phyloP scores from a whole-genome alignment of 176 grass and related monocot species.

The Ampelocalamus luodianensis region DNA sequence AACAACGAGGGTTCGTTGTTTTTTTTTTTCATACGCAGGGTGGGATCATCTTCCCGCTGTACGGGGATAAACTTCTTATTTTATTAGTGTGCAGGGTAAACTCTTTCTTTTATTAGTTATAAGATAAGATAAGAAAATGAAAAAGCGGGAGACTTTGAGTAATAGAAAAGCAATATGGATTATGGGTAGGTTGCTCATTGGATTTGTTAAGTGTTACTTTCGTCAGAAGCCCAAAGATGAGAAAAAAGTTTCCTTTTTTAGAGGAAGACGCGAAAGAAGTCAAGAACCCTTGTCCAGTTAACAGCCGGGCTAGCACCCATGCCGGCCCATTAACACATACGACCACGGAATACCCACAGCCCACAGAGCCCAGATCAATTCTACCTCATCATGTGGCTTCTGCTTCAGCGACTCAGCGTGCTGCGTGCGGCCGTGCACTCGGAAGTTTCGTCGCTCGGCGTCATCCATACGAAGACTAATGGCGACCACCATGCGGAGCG shows the following conservation, averaged over 20 bases:
- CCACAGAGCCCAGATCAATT: neutral
- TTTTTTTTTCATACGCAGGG: too few relatives aligned
- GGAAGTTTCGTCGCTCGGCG: neutral
- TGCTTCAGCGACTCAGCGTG: neutral
- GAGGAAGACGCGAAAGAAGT: too few relatives aligned
- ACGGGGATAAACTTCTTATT: too few relatives aligned
- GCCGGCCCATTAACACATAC: neutral
- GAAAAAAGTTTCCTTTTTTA: neutral
- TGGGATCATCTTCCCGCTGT: too few relatives aligned
- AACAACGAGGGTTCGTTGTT: too few relatives aligned
- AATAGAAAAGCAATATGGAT: neutral
- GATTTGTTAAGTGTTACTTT: neutral
- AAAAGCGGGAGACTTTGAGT: neutral
- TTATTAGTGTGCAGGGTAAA: too few relatives aligned
- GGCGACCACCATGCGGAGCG: slow-evolving; percentile 44
- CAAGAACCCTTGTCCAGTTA: neutral
- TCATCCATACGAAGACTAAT: slow-evolving; percentile 43
- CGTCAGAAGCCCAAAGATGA: neutral
- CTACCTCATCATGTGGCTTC: neutral
- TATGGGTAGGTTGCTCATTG: neutral
- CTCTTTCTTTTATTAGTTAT: too few relatives aligned
- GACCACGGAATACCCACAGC: neutral
- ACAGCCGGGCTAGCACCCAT: neutral
- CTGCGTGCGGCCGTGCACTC: slow-evolving; percentile 24
- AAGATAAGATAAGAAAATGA: too few relatives aligned